phyloP scores from a whole-genome alignment of 202 grass and related monocot genomes.

The Panicum virgatum region DNA sequence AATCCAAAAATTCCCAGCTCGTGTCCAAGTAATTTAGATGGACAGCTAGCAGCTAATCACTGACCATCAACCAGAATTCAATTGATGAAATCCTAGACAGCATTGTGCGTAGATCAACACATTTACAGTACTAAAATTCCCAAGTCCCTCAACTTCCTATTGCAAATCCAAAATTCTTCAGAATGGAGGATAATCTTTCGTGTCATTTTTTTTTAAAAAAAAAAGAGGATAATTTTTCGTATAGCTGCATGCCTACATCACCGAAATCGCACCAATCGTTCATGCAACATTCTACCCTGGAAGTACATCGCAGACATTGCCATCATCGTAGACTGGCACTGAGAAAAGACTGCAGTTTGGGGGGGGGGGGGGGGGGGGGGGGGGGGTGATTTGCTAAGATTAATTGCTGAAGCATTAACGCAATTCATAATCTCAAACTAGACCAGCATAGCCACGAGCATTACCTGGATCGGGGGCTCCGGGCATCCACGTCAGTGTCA shows the following conservation, averaged over 20 bases:
- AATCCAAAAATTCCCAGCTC: background rate
- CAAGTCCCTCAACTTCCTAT: background rate
- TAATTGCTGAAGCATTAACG: background rate
- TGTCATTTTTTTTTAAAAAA: too few relatives aligned
- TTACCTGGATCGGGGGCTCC: slow-evolving; percentile 25
- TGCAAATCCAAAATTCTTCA: background rate
- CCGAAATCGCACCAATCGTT: background rate
- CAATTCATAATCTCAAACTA: background rate
- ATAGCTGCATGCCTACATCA: background rate
- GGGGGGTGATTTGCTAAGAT: background rate
- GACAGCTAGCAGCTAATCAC: background rate
- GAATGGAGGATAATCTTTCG: background rate
- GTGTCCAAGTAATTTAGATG: background rate
- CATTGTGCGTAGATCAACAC: background rate
- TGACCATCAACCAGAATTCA: slow-evolving; percentile 2
- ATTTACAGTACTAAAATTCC: background rate
- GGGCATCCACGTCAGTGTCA: background rate
- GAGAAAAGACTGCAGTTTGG: slow-evolving; percentile 1
- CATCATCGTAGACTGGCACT: background rate
- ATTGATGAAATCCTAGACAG: slow-evolving; percentile 14
- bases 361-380: too few relatives aligned
- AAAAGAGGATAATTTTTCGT: background rate
- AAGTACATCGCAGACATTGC: background rate
- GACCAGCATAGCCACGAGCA: background rate
- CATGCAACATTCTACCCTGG: background rate